phyloP scores from a whole-genome alignment of 176 grass and related monocot genomes.

The Elaeis guineensis region DNA sequence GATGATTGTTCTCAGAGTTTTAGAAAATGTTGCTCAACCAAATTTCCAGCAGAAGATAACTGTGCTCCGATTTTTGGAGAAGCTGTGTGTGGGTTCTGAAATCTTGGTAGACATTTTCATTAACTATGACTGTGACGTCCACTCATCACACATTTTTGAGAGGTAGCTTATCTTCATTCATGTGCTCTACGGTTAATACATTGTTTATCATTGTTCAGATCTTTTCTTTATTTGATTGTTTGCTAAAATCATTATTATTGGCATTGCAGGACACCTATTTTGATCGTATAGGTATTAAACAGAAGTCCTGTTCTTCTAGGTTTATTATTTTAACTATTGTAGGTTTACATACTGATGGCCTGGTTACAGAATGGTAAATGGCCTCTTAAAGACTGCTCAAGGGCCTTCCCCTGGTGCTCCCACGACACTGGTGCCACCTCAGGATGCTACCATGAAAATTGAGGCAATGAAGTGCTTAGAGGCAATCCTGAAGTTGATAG shows the following conservation, averaged over 20 bases:
- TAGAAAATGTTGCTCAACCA: conserved; percentile 95
- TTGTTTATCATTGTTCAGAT: too few relatives aligned
- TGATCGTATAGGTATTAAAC: too few relatives aligned
- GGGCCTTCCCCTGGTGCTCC: conserved; percentile 70
- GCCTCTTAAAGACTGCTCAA: conserved; percentile 92
- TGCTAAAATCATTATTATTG: too few relatives aligned
- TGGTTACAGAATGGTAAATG: conserved; percentile 78
- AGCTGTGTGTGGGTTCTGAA: conserved; percentile 85
- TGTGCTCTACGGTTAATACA: background rate
- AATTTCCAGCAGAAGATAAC: conserved; percentile 99
- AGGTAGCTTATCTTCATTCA: conserved; percentile 32
- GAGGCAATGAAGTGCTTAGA: conserved; percentile 98
- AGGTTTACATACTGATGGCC: too few relatives aligned
- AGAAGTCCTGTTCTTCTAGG: too few relatives aligned
- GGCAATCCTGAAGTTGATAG: conserved; percentile 94
- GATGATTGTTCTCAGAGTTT: conserved; percentile 94
- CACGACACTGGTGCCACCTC: conserved; percentile 77
- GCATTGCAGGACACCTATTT: too few relatives aligned
- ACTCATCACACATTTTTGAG: conserved; percentile 98
- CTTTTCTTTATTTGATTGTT: too few relatives aligned
- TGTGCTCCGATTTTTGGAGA: conserved; percentile 96
- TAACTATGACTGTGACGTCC: conserved; percentile 96
- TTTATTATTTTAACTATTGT: too few relatives aligned
- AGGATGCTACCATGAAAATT: conserved; percentile 86
- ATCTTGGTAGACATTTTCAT: conserved; percentile 97